Evolutionary conservation across 768 basidiomycete species (phyloP), one percentile per base, ranked within the genome.

Genomic region (Sporobolomyces roseus): DNA sequence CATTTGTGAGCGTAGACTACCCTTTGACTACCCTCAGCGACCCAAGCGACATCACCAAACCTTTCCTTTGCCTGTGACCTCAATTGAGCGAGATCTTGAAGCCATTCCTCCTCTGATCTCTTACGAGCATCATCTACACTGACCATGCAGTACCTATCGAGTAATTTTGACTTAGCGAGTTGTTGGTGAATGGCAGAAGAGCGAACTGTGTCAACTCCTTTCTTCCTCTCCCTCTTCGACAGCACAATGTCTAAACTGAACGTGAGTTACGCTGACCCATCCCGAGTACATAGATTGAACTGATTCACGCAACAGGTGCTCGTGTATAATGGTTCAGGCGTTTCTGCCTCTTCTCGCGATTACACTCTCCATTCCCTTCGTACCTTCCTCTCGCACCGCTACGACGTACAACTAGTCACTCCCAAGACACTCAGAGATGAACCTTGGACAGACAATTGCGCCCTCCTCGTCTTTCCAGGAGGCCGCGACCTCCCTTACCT

Each of bases 21-120:
- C 55, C n/a, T 36, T 21, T 17, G 36, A 12, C 17, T 23, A 3
- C 75, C 80, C 0, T 77, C 77, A 25, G 87, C 82, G 77, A 87
- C 86, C 93, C 94, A 98, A n/a, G 91, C 86, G 58, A 98, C 92
- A 80, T 98, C 94, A n/a, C 90, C 88, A 76, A 93, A 98, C 64
- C 91, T 83, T 69, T 93, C 90, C 79, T 89, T 89, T n/a, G 92
- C 88, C 61, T 86, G 82, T 71, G 83, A 83, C 78, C 91, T 93
- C 46, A 97, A 84, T 9, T 82, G 75, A 65, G 85, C 83, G 6
- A 97, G 83, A 80, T 97, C 87, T n/a, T 78, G 77, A 74, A 90
- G 88, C 93, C 93, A 97, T 23, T 81, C 79, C 7, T 80, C 75
- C 46, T 71, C 50, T 2, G 65, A 66, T 36, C 14, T 65, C 5